These are phyloP conservation scores for Naganishia antarctica DNA, from an alignment of 768 basidiomycete species.

Conservation along the genomic window DNA sequence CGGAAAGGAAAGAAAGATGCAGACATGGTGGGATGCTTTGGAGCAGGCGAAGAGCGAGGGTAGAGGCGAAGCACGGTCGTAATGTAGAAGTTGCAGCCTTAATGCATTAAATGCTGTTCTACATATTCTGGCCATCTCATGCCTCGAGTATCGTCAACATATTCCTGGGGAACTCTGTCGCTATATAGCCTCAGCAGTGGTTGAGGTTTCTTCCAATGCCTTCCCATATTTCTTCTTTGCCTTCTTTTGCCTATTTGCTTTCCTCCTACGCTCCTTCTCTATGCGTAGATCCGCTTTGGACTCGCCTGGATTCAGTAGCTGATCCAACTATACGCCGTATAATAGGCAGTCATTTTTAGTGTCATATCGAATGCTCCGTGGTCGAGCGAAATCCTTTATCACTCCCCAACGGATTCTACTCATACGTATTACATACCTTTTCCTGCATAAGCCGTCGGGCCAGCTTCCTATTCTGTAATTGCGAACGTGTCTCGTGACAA, in stretches of 20 bases:
- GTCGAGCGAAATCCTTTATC: too few species aligned
- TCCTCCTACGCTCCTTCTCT: constrained; percentile 71
- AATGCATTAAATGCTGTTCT: too few species aligned
- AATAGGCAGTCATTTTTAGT: too few species aligned
- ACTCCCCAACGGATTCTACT: too few species aligned
- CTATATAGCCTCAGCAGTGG: not conserved
- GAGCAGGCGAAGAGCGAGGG: constrained; percentile 2
- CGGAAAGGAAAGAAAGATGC: constrained; percentile 24
- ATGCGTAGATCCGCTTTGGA: constrained; percentile 64
- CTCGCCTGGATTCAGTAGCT: constrained; percentile 66
- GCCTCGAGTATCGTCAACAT: too few species aligned
- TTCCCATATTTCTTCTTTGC: constrained; percentile 61
- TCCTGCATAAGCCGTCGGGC: constrained; percentile 70
- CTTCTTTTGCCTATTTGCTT: constrained; percentile 70
- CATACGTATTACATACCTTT: too few species aligned
- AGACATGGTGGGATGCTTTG: constrained; percentile 14
- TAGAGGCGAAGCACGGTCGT: not conserved
- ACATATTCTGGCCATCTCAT: too few species aligned
- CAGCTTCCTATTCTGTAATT: constrained; percentile 69
- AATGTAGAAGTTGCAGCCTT: too few species aligned
- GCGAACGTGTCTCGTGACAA: constrained; percentile 83
- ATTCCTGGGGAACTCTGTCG: too few species aligned
- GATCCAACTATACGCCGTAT: constrained; percentile 59
- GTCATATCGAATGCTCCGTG: too few species aligned
- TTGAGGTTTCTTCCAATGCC: not conserved